Base-by-base conservation (phyloP, 2,329 filamentous ascomycete species). In the Diaporthe sp. region DNA sequence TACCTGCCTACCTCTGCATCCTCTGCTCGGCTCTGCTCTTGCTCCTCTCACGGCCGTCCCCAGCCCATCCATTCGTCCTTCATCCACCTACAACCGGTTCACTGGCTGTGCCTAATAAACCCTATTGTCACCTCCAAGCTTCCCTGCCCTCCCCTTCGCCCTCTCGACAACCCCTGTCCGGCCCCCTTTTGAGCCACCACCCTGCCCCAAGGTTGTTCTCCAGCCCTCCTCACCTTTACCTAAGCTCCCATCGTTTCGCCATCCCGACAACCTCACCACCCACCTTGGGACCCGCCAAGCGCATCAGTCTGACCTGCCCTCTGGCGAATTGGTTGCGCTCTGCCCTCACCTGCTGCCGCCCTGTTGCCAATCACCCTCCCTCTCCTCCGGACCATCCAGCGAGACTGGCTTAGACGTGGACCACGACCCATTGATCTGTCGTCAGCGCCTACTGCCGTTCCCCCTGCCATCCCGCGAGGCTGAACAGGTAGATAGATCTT, bases 401-500 rank as follows among this genome's bases (percentile, higher is more conserved):
- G 57, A 75, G 75, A 75, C 73, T 77, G 68, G 63, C 70, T 67
- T 73, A 67, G 73, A 73, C 73, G 76, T 73, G 73, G 73, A 77
- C 73, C 70, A 77, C 51, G 60, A 55, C 63, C 76, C 75, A 74
- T 75, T 76, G 67, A 73, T 76, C 75, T 75, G 60, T 74, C 72
- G 75, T 73, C 72, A 65, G 71, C 65, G 74, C 71, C 76, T 75
- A 73, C 75, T 76, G 72, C 71, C 72, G 61, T 77, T 75, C 70
- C 73, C 73, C 65, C 65, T 76, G 76, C 72, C 71, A 57, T 44
- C 44, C 49, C 60, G 75, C 75, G 76, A 76, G 76, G 76, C 72
- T 73, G 76, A 77, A 75, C 76, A 76, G 76, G 75, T 77, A 77
- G 75, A 76, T 71, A 75, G 74, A 51, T 49, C 76, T 73, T 72